phyloP scores from a whole-genome alignment of 139 green algal species.

The Pseudopediastrum boryanum region DNA sequence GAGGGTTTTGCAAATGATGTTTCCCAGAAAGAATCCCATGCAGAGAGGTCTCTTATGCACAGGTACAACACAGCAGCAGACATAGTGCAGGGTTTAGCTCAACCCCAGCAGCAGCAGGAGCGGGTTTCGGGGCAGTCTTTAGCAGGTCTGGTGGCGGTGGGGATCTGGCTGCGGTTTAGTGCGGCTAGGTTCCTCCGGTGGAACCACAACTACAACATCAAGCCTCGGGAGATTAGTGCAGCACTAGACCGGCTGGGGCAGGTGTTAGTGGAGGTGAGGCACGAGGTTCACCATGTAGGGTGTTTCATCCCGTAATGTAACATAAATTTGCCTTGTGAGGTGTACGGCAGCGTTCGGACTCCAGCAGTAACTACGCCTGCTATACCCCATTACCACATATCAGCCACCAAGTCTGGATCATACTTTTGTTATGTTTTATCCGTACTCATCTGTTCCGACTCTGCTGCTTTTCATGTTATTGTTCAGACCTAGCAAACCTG shows the following conservation, averaged over 20 bases:
- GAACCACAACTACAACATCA: conserved; percentile 80
- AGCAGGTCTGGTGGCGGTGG: conserved; percentile 48
- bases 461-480: too few species aligned
- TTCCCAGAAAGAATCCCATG: conserved; percentile 41
- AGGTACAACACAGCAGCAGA: conserved; percentile 28
- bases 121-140: neutral
- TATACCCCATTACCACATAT: too few species aligned
- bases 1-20: too few species aligned
- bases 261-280: conserved; percentile 12
- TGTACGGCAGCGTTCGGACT: too few species aligned
- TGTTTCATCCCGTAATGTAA: too few species aligned
- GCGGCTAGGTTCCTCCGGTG: conserved; percentile 57
- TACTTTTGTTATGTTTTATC: too few species aligned
- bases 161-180: conserved; percentile 67
- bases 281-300: too few species aligned
- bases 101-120: neutral
- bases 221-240: conserved; percentile 72
- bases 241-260: conserved; percentile 55
- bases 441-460: too few species aligned
- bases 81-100: conserved; percentile 9
- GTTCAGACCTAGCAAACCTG: too few species aligned
- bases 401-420: too few species aligned
- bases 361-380: too few species aligned
- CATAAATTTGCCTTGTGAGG: too few species aligned
- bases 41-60: conserved; percentile 60